Percentiles rank a stretch among this genome's conserved stretches.
phyloP scores from a whole-genome alignment of 306 rosid genomes.

The Canavalia gladiata region DNA sequence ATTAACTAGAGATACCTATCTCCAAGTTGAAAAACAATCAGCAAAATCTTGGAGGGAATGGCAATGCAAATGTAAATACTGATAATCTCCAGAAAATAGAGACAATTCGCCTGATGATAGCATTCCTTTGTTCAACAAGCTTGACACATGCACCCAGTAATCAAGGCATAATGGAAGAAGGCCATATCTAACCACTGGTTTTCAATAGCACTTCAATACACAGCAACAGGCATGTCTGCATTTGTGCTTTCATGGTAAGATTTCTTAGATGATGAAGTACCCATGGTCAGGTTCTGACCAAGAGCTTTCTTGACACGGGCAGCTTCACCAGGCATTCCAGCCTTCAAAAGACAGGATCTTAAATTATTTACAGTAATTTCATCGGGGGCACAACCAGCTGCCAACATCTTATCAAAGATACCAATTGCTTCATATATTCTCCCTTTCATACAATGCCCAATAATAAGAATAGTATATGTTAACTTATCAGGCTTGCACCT shows the following conservation, averaged over 20 bases:
- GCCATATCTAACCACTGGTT: not conserved
- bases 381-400: constrained; percentile 14
- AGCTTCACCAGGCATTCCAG: constrained; percentile 24
- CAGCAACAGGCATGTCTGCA: not conserved
- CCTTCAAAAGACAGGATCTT: constrained; percentile 22
- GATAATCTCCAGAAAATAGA: not conserved
- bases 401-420: constrained; percentile 25
- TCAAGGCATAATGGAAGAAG: not conserved
- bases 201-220: not conserved
- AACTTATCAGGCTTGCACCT: constrained; percentile 31
- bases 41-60: constrained; percentile 15
- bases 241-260: not conserved
- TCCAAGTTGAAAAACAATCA: not conserved
- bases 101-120: not conserved
- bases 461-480: constrained; percentile 27
- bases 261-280: not conserved
- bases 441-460: constrained; percentile 38
- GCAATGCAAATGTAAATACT: constrained; percentile 8
- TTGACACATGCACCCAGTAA: not conserved
- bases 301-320: not conserved
- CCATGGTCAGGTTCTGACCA: not conserved
- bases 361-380: constrained; percentile 15
- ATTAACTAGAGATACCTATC: not conserved
- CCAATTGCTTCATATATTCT: constrained; percentile 20
- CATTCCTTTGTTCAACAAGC: constrained; percentile 5